Evolutionary conservation across 148 eudicot species (phyloP).

Genomic region (Chenopodium berlandieri): DNA sequence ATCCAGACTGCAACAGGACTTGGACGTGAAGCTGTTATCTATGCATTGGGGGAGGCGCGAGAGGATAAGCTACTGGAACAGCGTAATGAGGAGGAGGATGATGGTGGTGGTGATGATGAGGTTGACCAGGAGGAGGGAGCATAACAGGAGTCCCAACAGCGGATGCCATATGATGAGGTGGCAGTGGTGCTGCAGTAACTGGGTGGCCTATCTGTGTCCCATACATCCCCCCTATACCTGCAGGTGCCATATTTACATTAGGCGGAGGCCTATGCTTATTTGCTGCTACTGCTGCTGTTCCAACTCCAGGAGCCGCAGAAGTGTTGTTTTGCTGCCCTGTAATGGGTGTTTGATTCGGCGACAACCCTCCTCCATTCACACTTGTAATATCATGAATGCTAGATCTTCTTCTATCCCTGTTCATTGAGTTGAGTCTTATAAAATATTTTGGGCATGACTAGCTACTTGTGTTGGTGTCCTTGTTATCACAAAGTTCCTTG

Average conservation of each 20-base stretch:
- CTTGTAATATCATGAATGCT: no score
- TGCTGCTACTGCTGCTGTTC: slow-evolving; percentile 26
- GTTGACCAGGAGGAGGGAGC: slow-evolving; percentile 48
- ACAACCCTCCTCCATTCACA: slow-evolving; percentile 45
- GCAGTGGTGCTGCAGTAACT: slow-evolving; percentile 45
- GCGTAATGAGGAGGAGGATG: no score
- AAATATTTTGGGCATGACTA: slow-evolving; percentile 91
- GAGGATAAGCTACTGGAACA: no score
- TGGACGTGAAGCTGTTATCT: no score
- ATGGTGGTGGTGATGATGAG: no score
- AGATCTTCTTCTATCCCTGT: no score
- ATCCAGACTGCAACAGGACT: no score
- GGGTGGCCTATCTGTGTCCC: slow-evolving; percentile 86
- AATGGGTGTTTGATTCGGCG: slow-evolving; percentile 58
- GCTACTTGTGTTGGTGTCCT: slow-evolving; percentile 93
- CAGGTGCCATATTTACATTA: slow-evolving; percentile 35
- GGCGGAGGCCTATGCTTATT: slow-evolving; percentile 40
- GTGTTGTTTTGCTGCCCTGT: slow-evolving; percentile 53
- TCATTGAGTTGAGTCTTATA: no score
- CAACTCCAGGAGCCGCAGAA: slow-evolving; percentile 29
- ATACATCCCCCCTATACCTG: slow-evolving; percentile 65
- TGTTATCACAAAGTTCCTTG: slow-evolving; percentile 75
- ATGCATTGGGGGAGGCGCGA: no score
- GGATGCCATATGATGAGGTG: slow-evolving; percentile 54
- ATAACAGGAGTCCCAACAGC: slow-evolving; percentile 88